These are phyloP conservation scores for Colletotrichum sp. DNA, from an alignment of 2,329 filamentous ascomycete genomes.

Conservation along the genomic window DNA sequence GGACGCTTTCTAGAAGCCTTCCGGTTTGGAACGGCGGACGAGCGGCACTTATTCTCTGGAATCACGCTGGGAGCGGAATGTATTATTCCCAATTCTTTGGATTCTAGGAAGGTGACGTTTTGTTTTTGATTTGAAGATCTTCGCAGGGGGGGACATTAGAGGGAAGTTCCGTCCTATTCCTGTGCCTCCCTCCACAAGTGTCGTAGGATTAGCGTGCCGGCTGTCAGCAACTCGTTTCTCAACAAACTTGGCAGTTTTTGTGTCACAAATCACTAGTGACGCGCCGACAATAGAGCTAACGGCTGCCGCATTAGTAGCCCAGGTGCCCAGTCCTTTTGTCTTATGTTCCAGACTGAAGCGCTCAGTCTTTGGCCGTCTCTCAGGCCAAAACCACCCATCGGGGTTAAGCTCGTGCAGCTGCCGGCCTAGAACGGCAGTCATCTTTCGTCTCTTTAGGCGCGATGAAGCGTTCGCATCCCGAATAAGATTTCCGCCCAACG, in stretches of 20 bases:
- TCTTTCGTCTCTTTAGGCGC: background rate
- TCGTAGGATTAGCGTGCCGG: background rate
- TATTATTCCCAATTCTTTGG: background rate
- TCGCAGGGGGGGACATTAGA: background rate
- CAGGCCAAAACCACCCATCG: background rate
- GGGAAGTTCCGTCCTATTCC: background rate
- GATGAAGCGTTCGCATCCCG: background rate
- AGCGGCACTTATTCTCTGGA: background rate
- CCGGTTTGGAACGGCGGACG: background rate
- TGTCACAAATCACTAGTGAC: background rate
- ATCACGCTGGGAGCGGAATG: background rate
- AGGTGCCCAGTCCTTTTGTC: background rate
- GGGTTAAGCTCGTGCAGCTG: background rate
- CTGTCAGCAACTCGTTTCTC: background rate
- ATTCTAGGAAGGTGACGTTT: background rate
- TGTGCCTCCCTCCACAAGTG: background rate
- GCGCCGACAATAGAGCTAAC: background rate
- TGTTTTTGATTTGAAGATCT: background rate
- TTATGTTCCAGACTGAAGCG: background rate
- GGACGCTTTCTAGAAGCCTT: conserved; percentile 3
- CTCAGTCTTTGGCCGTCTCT: background rate
- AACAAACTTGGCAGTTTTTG: background rate
- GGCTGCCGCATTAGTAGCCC: background rate
- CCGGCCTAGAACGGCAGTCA: background rate
- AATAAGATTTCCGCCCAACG: background rate